Evolutionary conservation across 176 grass and related monocot genomes (phyloP).

Genomic region (Puya raimondii): DNA sequence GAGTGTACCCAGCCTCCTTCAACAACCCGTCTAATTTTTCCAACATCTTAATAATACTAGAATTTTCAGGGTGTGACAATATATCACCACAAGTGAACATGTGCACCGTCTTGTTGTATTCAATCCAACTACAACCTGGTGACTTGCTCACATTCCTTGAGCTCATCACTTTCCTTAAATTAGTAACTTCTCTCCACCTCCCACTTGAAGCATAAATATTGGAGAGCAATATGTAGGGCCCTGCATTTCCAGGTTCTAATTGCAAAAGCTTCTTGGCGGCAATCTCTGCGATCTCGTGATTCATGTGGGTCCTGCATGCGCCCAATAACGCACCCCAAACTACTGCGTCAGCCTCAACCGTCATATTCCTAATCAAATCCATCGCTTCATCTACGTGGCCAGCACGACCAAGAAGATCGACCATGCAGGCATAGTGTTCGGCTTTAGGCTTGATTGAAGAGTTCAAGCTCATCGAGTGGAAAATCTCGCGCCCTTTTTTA

Average conservation of each 20-base stretch:
- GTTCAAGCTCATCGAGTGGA: slow-evolving; percentile 43
- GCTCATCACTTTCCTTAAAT: slow-evolving; percentile 55
- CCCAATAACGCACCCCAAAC: slow-evolving; percentile 74
- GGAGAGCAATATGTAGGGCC: slow-evolving; percentile 61
- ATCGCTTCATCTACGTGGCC: slow-evolving; percentile 51
- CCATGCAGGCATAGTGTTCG: slow-evolving; percentile 72
- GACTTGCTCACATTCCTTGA: slow-evolving; percentile 65
- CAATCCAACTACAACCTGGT: slow-evolving; percentile 76
- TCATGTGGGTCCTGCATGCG: slow-evolving; percentile 70
- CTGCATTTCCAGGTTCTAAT: slow-evolving; percentile 54
- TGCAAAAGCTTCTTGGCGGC: slow-evolving; percentile 60
- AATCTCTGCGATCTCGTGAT: slow-evolving; percentile 57
- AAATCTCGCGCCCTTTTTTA: slow-evolving; percentile 50
- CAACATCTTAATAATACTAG: slow-evolving; percentile 39
- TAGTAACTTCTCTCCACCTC: slow-evolving; percentile 65
- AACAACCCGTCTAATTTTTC: slow-evolving; percentile 57
- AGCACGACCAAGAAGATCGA: slow-evolving; percentile 68
- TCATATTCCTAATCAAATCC: slow-evolving; percentile 52
- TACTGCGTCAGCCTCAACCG: slow-evolving; percentile 53
- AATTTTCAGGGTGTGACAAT: slow-evolving; percentile 49
- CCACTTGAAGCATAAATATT: slow-evolving; percentile 64
- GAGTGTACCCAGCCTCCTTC: slow-evolving; percentile 67
- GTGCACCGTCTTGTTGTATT: slow-evolving; percentile 52
- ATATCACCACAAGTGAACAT: slow-evolving; percentile 60
- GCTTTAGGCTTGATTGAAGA: slow-evolving; percentile 29